These are phyloP conservation scores for Clavulina sp. DNA, from an alignment of 768 basidiomycete genomes.

Conservation along the genomic window DNA sequence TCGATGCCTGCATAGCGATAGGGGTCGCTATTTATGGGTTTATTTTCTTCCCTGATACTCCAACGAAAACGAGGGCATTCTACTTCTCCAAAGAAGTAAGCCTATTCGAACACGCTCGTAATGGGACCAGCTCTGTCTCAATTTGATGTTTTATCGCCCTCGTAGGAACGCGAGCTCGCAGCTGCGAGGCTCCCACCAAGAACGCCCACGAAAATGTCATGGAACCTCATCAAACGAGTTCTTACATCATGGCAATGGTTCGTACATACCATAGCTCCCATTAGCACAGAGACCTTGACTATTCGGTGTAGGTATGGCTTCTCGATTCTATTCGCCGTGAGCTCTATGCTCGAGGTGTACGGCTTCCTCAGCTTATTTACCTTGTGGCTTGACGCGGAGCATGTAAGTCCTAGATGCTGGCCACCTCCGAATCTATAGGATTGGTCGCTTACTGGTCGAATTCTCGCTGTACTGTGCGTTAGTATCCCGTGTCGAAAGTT, in stretches of 20 bases:
- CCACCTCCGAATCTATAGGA: neutral
- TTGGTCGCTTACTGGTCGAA: neutral
- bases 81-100: slow-evolving; percentile 39
- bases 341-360: neutral
- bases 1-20: slow-evolving; percentile 52
- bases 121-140: neutral
- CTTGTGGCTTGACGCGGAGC: too few relatives aligned
- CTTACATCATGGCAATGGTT: slow-evolving; percentile 2
- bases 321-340: neutral
- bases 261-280: too few relatives aligned
- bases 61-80: slow-evolving; percentile 42
- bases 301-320: neutral
- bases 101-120: neutral
- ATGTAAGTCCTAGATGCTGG: too few relatives aligned
- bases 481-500: neutral
- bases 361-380: too few relatives aligned
- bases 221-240: slow-evolving; percentile 10
- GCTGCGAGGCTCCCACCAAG: slow-evolving; percentile 10
- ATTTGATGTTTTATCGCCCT: too few relatives aligned
- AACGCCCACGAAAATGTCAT: slow-evolving; percentile 13
- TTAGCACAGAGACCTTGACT: neutral
- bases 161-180: slow-evolving; percentile 13
- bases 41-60: slow-evolving; percentile 54
- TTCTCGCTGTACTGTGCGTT: neutral
- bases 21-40: slow-evolving; percentile 60